These are phyloP conservation scores for Candida ponderosae DNA, from an alignment of 805 yeast genomes.

Conservation along the genomic window DNA sequence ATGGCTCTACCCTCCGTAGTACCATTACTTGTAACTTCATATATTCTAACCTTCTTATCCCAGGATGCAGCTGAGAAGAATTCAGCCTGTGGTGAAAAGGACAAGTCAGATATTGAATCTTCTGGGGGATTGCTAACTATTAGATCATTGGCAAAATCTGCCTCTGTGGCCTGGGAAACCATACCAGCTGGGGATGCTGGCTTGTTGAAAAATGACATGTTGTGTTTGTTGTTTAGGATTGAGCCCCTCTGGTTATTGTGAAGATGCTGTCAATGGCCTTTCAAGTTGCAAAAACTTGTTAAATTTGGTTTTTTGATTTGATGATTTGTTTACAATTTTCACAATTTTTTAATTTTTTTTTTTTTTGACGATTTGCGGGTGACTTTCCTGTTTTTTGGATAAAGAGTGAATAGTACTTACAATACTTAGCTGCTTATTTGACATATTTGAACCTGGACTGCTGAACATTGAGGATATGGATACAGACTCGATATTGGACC, in stretches of 20 bases:
- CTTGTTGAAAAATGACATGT: too few species aligned
- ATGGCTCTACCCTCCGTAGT: constrained; percentile 82
- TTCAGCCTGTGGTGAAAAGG: constrained; percentile 85
- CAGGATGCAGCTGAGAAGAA: constrained; percentile 75
- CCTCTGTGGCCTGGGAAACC: constrained; percentile 19
- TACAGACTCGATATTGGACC: not conserved
- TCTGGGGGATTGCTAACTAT: constrained; percentile 78
- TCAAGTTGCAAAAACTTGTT: not conserved
- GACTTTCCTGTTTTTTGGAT: not conserved
- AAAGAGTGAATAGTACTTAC: too few species aligned
- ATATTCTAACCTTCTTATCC: constrained; percentile 92
- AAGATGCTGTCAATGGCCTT: not conserved
- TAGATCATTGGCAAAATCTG: constrained; percentile 61
- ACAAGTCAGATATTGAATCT: constrained; percentile 76
- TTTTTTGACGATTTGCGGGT: not conserved
- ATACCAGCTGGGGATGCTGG: too few species aligned
- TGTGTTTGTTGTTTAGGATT: not conserved
- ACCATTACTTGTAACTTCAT: constrained; percentile 74
- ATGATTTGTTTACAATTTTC: not conserved
- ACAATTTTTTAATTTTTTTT: constrained; percentile 1
- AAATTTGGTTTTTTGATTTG: not conserved
- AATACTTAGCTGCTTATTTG: too few species aligned
- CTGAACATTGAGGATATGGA: not conserved
- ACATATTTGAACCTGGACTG: too few species aligned
- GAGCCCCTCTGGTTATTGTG: too few species aligned